A percentile compares a stretch with the other conserved stretches of the same genome.
phyloP scores from a whole-genome alignment of 352 stramenopile species.

The Pythium vanterpoolii region DNA sequence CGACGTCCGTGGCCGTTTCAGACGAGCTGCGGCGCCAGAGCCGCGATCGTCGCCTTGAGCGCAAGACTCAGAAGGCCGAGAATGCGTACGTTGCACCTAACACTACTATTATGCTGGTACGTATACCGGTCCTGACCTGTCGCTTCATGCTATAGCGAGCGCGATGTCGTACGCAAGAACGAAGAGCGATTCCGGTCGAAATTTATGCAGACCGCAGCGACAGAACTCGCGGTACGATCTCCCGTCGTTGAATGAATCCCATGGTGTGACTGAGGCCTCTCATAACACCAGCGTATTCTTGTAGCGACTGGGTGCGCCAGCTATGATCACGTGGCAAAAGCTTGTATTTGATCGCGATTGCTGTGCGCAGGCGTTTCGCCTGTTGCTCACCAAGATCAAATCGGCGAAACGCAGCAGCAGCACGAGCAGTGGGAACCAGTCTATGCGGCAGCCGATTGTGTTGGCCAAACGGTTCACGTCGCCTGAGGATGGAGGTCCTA shows the following conservation, averaged over 20 bases:
- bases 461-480: constrained; percentile 14
- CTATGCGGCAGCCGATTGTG: constrained; percentile 1
- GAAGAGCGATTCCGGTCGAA: constrained; percentile 55
- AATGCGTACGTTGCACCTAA: constrained; percentile 28
- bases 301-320: constrained; percentile 47
- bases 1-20: constrained; percentile 34
- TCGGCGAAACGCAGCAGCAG: constrained; percentile 25
- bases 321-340: constrained; percentile 62
- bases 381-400: constrained; percentile 62
- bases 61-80: constrained; percentile 48
- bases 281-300: not conserved
- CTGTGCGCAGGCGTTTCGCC: constrained; percentile 46
- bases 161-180: constrained; percentile 36
- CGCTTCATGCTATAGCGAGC: constrained; percentile 27
- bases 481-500: not conserved
- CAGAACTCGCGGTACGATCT: constrained; percentile 39
- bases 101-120: constrained; percentile 13
- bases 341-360: constrained; percentile 68
- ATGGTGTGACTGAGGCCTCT: not conserved
- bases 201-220: constrained; percentile 51
- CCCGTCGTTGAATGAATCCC: not conserved
- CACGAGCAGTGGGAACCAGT: constrained; percentile 4
- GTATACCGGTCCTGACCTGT: not conserved
- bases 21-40: constrained; percentile 30
- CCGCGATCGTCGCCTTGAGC: constrained; percentile 39